Percentiles rank a stretch among this genome's conserved stretches.
Evolutionary conservation across 495 filamentous ascomycete genomes (phyloP).

Genomic region (Penicillium salamii): DNA sequence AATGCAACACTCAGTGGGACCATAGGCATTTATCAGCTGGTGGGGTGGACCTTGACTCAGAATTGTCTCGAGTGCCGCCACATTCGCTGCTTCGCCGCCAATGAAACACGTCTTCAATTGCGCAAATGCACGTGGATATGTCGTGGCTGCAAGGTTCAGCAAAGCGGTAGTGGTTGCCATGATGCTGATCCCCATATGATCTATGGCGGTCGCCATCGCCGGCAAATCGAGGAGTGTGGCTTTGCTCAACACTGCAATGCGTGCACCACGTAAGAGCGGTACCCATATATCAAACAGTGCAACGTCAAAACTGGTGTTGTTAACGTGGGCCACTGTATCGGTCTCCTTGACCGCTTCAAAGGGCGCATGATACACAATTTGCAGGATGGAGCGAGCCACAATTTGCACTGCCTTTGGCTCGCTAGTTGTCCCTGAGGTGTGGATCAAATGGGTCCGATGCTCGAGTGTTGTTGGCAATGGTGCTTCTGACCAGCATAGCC

Average conservation of each 20-base stretch:
- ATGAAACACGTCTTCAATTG: slow-evolving; percentile 10
- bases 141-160: slow-evolving; percentile 14
- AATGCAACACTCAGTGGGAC: slow-evolving; percentile 28
- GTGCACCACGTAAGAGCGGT: slow-evolving; percentile 14
- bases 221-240: slow-evolving; percentile 1
- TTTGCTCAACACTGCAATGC: slow-evolving; percentile 15
- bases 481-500: not conserved
- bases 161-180: slow-evolving; percentile 18
- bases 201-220: not conserved
- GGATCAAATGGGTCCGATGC: slow-evolving; percentile 21
- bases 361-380: slow-evolving; percentile 18
- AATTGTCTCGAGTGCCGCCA: slow-evolving; percentile 11
- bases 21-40: slow-evolving; percentile 31
- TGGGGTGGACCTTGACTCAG: slow-evolving; percentile 13
- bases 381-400: slow-evolving; percentile 12
- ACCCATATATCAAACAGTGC: slow-evolving; percentile 28
- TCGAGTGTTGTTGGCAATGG: not conserved
- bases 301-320: slow-evolving; percentile 26
- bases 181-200: slow-evolving; percentile 4
- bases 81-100: slow-evolving; percentile 21
- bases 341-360: slow-evolving; percentile 7
- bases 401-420: slow-evolving; percentile 25
- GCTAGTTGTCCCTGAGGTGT: slow-evolving; percentile 23
- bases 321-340: slow-evolving; percentile 19
- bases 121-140: slow-evolving; percentile 10